Evolutionary conservation across 805 yeast species (phyloP), one percentile per base, ranked within the genome.

Genomic region (Kodamaea nitidulidarum): DNA sequence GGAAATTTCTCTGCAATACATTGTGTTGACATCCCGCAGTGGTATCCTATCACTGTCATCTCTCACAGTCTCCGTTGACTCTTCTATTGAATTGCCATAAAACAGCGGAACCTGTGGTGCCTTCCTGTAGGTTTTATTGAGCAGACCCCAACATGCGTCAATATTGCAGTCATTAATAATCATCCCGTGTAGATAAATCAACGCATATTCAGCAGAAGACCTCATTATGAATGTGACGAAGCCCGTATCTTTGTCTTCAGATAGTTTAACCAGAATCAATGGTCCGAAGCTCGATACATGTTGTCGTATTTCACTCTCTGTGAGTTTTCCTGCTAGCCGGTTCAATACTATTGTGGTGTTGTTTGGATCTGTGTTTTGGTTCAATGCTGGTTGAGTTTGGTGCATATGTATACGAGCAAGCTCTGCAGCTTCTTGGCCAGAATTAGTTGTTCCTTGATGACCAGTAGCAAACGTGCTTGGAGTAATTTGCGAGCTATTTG

Each of bases 311-410:
- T 86, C 91, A 10, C 71, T 70, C 45, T 78, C 83, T 1, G 84
- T 70, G 27, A 83, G 73, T 16, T 63, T 62, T 3, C 76, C 63
- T 14, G 83, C 75, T 34, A 87, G 56, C 0, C 90, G 90, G 34
- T 80, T 80, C 15, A 87, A 73, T 42, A 76, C 72, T 11, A 87
- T 80, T 1, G 90, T 83, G 7, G 95, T 83, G 55, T 88, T 88
- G 55, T 78, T 72, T 8, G 90, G 86, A 58, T 88, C 96, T 15
- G 93, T 84, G 52, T 71, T 78, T 44, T 79, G 84, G 50, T 71
- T 76, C 37, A 80, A 49, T 4, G 77, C 63, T 2, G 85, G 80
- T 47, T 75, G 81, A 6, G 53, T 56, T 52, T 75, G 82, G 0
- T 59, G 50, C 7, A 65, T 24, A 8, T 39, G 52, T 12, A 61